These are phyloP conservation scores for Nannochloropsis salina DNA, from an alignment of 108 stramenopile genomes.

Conservation along the genomic window DNA sequence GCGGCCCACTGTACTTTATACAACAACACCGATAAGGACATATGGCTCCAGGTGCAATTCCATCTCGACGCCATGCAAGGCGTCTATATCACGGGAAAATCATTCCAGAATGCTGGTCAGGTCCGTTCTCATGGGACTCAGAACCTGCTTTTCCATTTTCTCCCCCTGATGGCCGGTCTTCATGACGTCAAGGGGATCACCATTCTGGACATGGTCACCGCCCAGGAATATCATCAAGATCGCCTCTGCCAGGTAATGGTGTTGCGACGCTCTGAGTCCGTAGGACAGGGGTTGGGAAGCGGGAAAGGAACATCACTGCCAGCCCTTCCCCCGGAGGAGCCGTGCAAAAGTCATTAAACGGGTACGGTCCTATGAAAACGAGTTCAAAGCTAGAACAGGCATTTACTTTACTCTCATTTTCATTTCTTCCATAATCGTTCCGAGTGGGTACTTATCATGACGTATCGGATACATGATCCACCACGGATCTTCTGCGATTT, in stretches of 20 bases:
- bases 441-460: too few species aligned
- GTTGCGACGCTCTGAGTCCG: background rate
- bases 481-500: too few species aligned
- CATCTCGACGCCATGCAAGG: slow-evolving; percentile 10
- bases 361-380: too few species aligned
- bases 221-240: background rate
- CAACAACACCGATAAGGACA: background rate
- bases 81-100: background rate
- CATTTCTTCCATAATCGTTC: too few species aligned
- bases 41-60: slow-evolving; percentile 13
- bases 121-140: background rate
- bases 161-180: background rate
- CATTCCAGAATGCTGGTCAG: slow-evolving; percentile 4
- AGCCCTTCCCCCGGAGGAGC: too few species aligned
- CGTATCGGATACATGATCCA: too few species aligned
- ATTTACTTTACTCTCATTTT: too few species aligned
- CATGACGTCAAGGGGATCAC: background rate
- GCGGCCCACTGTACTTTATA: background rate
- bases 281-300: background rate
- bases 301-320: background rate
- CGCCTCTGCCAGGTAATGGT: background rate
- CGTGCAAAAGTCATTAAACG: too few species aligned
- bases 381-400: too few species aligned
- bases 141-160: background rate
- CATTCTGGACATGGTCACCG: background rate